A percentile compares a stretch with the other conserved stretches of the same genome.
phyloP scores from a whole-genome alignment of 2,329 filamentous ascomycete species.

The Ophioceras dolichostomum region DNA sequence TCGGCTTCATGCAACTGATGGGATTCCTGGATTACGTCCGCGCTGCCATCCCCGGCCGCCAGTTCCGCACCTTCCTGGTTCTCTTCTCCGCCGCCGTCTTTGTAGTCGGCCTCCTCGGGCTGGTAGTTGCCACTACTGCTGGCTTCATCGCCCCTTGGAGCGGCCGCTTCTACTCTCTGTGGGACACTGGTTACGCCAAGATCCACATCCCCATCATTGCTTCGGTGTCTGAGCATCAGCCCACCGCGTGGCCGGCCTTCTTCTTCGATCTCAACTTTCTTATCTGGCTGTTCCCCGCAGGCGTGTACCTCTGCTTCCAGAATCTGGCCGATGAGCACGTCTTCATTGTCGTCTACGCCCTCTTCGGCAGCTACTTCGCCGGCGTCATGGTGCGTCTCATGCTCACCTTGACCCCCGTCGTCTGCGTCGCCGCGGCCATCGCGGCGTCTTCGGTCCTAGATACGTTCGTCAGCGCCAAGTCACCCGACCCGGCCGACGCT shows the following conservation, averaged over 20 bases:
- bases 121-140: slow-evolving; percentile 67
- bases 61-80: slow-evolving; percentile 84
- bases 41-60: slow-evolving; percentile 76
- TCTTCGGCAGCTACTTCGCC: slow-evolving; percentile 94
- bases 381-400: slow-evolving; percentile 99
- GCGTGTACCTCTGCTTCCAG: slow-evolving; percentile 97
- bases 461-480: slow-evolving; percentile 60
- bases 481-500: slow-evolving; percentile 41
- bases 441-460: slow-evolving; percentile 81
- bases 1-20: slow-evolving; percentile 87
- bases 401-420: slow-evolving; percentile 91
- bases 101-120: slow-evolving; percentile 62
- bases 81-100: slow-evolving; percentile 65
- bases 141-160: slow-evolving; percentile 96
- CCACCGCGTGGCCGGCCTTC: slow-evolving; percentile 96
- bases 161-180: slow-evolving; percentile 97
- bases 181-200: slow-evolving; percentile 98
- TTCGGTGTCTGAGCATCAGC: slow-evolving; percentile 98
- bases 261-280: slow-evolving; percentile 98
- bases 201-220: slow-evolving; percentile 99
- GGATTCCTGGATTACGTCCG: slow-evolving; percentile 87
- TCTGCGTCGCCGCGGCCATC: slow-evolving; percentile 87
- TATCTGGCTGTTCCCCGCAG: slow-evolving; percentile 98
- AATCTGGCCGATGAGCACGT: slow-evolving; percentile 91
- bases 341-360: slow-evolving; percentile 93